phyloP scores from a whole-genome alignment of 2,329 filamentous ascomycete genomes.

The Hypoxylon rubiginosum region DNA sequence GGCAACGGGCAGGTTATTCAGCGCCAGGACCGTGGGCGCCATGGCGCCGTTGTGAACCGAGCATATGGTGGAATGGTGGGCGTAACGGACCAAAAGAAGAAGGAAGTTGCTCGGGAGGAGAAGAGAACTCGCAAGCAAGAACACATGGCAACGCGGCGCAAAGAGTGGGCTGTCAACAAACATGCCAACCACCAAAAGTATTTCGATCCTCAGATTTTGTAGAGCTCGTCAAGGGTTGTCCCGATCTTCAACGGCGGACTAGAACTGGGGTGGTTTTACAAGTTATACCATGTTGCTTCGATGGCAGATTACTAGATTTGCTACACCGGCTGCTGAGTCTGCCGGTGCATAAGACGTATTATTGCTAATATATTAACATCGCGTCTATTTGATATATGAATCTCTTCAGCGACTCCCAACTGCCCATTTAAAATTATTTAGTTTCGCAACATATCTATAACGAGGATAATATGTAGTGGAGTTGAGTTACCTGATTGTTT shows the following conservation, averaged over 20 bases:
- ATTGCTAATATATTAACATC: slow-evolving; percentile 20
- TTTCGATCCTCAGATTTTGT: slow-evolving; percentile 65
- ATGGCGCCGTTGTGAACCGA: slow-evolving; percentile 72
- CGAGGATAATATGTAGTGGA: too few relatives aligned
- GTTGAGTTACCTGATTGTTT: too few relatives aligned
- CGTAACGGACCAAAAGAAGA: slow-evolving; percentile 81
- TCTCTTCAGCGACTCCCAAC: too few relatives aligned
- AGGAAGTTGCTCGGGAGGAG: slow-evolving; percentile 74
- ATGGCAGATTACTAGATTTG: slow-evolving; percentile 5
- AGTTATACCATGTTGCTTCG: slow-evolving; percentile 8
- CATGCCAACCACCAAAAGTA: slow-evolving; percentile 79
- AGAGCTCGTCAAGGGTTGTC: slow-evolving; percentile 14
- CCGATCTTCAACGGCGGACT: slow-evolving; percentile 1
- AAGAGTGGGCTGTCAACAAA: slow-evolving; percentile 79
- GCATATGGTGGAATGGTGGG: slow-evolving; percentile 82
- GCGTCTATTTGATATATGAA: slow-evolving; percentile 1
- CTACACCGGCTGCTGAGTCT: background rate
- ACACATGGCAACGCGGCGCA: slow-evolving; percentile 71
- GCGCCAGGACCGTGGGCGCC: slow-evolving; percentile 57
- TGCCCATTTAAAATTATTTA: too few relatives aligned
- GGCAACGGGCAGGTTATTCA: slow-evolving; percentile 53
- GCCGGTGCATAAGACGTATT: background rate
- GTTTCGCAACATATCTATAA: too few relatives aligned
- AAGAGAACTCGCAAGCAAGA: slow-evolving; percentile 76
- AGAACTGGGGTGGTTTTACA: slow-evolving; percentile 5